Evolutionary conservation across 805 yeast genomes (phyloP), one percentile per base, ranked within the genome.

Genomic region (Wickerhamiella azyma): DNA sequence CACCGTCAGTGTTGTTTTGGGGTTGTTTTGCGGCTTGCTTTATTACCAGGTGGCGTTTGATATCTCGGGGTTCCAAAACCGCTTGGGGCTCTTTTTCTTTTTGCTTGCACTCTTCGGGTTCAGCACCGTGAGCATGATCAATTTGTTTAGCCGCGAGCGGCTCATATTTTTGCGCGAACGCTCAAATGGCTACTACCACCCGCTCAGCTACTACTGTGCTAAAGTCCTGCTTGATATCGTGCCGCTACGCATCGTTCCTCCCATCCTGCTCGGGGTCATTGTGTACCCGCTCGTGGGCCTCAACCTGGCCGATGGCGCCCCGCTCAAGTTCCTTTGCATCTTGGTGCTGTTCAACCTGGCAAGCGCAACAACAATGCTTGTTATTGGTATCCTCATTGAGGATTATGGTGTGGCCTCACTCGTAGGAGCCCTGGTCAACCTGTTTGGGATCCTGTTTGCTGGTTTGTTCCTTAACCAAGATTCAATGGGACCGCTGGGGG

Each of bases 171-270:
- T 92, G 49, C 75, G 96, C 46, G 98, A 92, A 63, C 73, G 98
- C 47, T 86, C 97, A 5, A 92, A 92, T 60, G 89, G 89, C 54
- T 92, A 92, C 61, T 92, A 92, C 63, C 78, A 78, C 49, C 94
- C 98, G 13, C 60, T 80, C 45, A 79, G 94, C 49, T 92, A 88
- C 62, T 92, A 84, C 58, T 55, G 77, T 39, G 81, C 94, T 54
- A 92, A 92, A 59, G 79, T 92, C 32, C 49, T 86, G 2, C 84
- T 96, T 66, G 98, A 92, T 60, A 80, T 92, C 32, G 62, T 92
- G n/a, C 97, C 98, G 2, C 69, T 92, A 53, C 69, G 98, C 53
- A 76, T 92, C 1, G 70, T 92, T n/a, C 98, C 98, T 8, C 98
- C 98, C 2, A 65, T 88, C 3, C 67, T 92, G 26, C 67, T 92